Evolutionary conservation across 768 basidiomycete genomes (phyloP), one percentile per base, ranked within the genome.

Genomic region (Lentinula detonsa): DNA sequence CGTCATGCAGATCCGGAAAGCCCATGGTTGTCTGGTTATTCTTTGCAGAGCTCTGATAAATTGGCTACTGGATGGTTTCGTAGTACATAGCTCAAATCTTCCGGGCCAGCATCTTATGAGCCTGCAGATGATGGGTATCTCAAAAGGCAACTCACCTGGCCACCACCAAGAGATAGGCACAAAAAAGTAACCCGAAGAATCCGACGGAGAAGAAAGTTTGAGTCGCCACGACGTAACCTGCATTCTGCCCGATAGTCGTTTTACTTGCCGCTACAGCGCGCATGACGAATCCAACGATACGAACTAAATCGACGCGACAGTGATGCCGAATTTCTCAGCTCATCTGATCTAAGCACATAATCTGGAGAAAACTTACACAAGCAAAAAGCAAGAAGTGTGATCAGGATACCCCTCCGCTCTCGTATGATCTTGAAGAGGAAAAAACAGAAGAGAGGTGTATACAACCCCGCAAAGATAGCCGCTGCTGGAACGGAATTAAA

Each of bases 101-200:
- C 28, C 28, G 28, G 28, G 28, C 28, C 28, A 28, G 28, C 28
- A 28, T 28, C 28, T 3, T 3, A 28, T 13, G 48, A 42, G 72
- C 33, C 7, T 28, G 46, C 9, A 51, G 13, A 37, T 48, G 33
- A 10, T 13, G n/a, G 10, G 40, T 40, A 37, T 23, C 9, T 33
- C 9, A 21, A 13, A 4, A 28, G 21, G 16, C 49, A 15, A 61
- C 69, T 48, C 55, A 80, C 80, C 77, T 68, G 57, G 79, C 77
- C 11, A 77, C 62, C 4, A 78, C 75, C 1, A 80, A 70, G 0
- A 70, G 75, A 59, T 78, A 80, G 0, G 75, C 69, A 1, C 76
- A 73, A 54, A 74, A 77, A 15, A 81, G 64, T 6, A 81, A 64
- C 21, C 74, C 76, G 49, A 78, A 75, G 66, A 77, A 81, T 5